phyloP scores from a whole-genome alignment of 2,329 filamentous ascomycete species.

The Didymella pomorum region DNA sequence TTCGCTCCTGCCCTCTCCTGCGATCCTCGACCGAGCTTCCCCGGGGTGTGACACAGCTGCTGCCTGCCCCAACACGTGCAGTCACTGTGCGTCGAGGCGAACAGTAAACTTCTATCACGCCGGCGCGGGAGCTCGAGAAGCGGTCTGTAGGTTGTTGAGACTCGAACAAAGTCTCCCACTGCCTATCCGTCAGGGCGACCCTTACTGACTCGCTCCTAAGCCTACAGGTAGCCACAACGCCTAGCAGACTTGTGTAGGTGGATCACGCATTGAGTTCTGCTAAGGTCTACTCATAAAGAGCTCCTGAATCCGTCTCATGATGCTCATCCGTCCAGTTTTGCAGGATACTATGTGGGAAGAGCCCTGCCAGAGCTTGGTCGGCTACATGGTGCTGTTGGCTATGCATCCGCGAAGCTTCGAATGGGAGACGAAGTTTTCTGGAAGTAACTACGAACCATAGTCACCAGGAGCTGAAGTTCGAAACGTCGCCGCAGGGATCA shows the following conservation, averaged over 20 bases:
- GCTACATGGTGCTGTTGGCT: background rate
- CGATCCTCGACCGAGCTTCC: background rate
- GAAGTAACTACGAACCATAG: background rate
- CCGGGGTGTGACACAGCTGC: background rate
- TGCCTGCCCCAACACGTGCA: background rate
- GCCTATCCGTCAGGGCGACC: background rate
- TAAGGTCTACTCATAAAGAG: background rate
- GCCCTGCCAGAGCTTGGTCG: background rate
- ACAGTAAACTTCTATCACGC: background rate
- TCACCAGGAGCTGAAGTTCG: background rate
- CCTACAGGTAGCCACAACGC: background rate
- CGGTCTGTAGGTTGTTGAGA: background rate
- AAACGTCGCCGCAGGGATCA: background rate
- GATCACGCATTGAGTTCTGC: background rate
- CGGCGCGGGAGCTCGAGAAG: background rate
- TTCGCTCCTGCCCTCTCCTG: background rate
- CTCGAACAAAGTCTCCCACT: background rate
- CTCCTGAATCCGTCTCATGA: background rate
- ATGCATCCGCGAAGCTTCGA: background rate
- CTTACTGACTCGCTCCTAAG: background rate
- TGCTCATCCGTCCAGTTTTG: background rate
- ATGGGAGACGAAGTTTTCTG: background rate
- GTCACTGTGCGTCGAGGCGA: background rate
- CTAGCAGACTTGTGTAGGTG: background rate
- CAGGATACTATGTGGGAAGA: background rate